A percentile compares a stretch with the other conserved stretches of the same genome.
phyloP scores from a whole-genome alignment of 1,284 basidiomycete species.

The Boletus albobrunnescens region DNA sequence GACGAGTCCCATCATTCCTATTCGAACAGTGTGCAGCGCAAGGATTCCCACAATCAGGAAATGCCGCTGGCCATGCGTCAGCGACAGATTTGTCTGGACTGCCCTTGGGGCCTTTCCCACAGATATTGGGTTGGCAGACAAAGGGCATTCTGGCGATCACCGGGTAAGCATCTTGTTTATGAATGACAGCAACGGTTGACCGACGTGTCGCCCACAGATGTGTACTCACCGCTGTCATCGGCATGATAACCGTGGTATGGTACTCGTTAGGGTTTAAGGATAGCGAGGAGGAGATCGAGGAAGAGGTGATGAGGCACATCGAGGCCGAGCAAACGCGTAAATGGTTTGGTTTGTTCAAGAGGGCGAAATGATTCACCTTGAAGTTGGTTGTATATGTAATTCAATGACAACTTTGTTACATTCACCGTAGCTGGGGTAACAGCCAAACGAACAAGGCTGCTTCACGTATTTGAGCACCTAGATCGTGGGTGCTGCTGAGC shows the following conservation, averaged over 20 bases:
- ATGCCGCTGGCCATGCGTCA: conserved; percentile 71
- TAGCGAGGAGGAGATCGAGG: conserved; percentile 75
- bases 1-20: conserved; percentile 48
- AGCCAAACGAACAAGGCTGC: too few relatives aligned
- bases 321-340: conserved; percentile 51
- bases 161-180: conserved; percentile 59
- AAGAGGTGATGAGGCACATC: conserved; percentile 53
- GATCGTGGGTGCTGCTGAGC: too few relatives aligned
- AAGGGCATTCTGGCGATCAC: conserved; percentile 82
- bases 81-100: conserved; percentile 63
- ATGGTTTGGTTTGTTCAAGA: conserved; percentile 32
- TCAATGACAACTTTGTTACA: too few relatives aligned
- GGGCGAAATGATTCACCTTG: too few relatives aligned
- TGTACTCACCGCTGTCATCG: conserved; percentile 79
- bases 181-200: too few relatives aligned
- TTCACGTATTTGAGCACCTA: too few relatives aligned
- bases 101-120: conserved; percentile 62
- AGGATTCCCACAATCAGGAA: conserved; percentile 63
- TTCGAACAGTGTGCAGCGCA: conserved; percentile 70
- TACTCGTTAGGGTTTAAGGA: conserved; percentile 68
- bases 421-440: too few relatives aligned
- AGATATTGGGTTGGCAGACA: conserved; percentile 72
- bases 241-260: conserved; percentile 79
- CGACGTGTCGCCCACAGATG: too few relatives aligned
- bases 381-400: too few relatives aligned